Conservation (phyloP, 2,329 filamentous ascomycete genomes). For the Fusarium verrucosum region DNA sequence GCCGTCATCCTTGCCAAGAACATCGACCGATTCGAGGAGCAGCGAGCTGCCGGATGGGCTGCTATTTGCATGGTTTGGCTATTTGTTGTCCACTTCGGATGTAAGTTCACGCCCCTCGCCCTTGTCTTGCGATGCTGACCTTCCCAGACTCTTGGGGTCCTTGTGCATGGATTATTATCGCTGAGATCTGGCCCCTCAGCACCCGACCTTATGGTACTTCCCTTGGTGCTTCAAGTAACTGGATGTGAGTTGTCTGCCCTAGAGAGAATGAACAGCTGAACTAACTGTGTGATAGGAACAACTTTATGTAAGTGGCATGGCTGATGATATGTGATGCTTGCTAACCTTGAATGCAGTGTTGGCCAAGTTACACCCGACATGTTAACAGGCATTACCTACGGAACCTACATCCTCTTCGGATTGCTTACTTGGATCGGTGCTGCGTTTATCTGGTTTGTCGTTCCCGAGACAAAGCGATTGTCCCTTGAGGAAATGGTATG, state of each 20-base stretch:
- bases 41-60: constrained; percentile 72
- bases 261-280: accelerated
- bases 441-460: constrained; percentile 69
- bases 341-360: too few species aligned
- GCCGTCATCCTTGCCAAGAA: constrained; percentile 73
- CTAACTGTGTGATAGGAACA: constrained; percentile 32
- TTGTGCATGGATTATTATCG: constrained; percentile 77
- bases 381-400: constrained; percentile 70
- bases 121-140: accelerated
- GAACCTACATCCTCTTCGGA: constrained; percentile 78
- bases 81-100: constrained; percentile 78
- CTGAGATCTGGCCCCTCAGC: constrained; percentile 78
- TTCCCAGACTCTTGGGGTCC: constrained; percentile 71
- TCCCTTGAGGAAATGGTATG: constrained; percentile 71
- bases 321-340: too few species aligned
- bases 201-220: constrained; percentile 76
- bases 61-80: constrained; percentile 75
- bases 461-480: constrained; percentile 71
- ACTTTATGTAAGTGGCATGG: too few species aligned
- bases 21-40: constrained; percentile 66
- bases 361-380: constrained; percentile 76
- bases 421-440: constrained; percentile 70
- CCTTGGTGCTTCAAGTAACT: constrained; percentile 72
- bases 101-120: background rate
- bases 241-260: constrained; percentile 53